Evolutionary conservation across 495 filamentous ascomycete species (phyloP).

Genomic region (Neurospora sp.): DNA sequence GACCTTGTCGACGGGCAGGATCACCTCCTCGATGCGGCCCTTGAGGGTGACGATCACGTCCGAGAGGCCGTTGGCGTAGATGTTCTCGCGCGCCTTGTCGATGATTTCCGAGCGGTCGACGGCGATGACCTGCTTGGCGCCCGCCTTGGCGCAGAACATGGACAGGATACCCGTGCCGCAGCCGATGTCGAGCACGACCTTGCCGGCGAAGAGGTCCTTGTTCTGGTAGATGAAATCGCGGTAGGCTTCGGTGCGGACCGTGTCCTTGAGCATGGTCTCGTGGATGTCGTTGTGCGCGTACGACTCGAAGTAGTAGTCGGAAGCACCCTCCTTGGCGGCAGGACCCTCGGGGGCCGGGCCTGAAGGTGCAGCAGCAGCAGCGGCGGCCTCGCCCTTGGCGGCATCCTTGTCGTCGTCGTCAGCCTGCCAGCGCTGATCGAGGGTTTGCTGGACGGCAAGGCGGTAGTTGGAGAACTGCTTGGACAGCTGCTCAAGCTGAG

Average conservation of each 20-base stretch:
- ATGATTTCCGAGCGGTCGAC: constrained; percentile 98
- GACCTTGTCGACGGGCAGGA: constrained; percentile 78
- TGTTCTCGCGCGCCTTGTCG: constrained; percentile 85
- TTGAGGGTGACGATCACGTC: constrained; percentile 82
- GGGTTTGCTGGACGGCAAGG: constrained; percentile 53
- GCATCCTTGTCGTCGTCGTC: constrained; percentile 20
- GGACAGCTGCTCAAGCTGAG: constrained; percentile 52
- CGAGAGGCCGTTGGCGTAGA: constrained; percentile 73
- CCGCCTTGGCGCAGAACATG: constrained; percentile 94
- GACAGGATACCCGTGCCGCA: constrained; percentile 74
- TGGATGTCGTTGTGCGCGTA: constrained; percentile 81
- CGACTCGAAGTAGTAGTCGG: constrained; percentile 69
- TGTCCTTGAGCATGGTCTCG: constrained; percentile 90
- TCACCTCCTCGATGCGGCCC: constrained; percentile 94
- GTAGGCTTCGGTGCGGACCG: constrained; percentile 90
- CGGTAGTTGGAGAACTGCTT: constrained; percentile 64
- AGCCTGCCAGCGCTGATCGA: constrained; percentile 58
- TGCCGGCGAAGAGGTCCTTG: constrained; percentile 92
- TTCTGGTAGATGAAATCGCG: constrained; percentile 97
- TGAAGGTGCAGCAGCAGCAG: constrained; percentile 1
- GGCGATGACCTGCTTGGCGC: constrained; percentile 87
- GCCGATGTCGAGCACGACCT: constrained; percentile 94
- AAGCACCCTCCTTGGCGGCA: constrained; percentile 25
- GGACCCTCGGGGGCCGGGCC: constrained; percentile 15
- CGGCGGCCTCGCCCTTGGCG: constrained; percentile 5